phyloP scores from a whole-genome alignment of 2,329 filamentous ascomycete species.

The Tympanopsis confertula region DNA sequence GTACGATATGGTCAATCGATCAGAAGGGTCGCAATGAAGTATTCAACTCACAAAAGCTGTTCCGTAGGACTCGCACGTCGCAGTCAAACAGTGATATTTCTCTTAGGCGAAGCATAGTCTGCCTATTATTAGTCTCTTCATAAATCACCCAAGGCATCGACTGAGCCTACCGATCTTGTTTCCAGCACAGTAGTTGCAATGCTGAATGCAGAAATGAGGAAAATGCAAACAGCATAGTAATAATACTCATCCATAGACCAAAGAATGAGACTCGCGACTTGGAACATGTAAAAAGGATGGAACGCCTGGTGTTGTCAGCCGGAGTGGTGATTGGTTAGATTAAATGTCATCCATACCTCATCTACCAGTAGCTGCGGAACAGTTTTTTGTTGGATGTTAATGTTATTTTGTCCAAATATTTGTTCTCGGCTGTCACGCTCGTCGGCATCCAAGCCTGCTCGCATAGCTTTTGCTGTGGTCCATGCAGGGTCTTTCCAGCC shows the following conservation, averaged over 20 bases:
- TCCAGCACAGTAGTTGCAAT: constrained; percentile 83
- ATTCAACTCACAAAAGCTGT: constrained; percentile 68
- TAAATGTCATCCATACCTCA: constrained; percentile 42
- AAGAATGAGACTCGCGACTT: constrained; percentile 82
- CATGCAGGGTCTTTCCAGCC: constrained; percentile 92
- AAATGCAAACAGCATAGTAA: constrained; percentile 92
- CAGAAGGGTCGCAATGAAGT: no score
- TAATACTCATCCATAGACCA: constrained; percentile 97
- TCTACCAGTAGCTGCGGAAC: constrained; percentile 74
- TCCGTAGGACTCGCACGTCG: constrained; percentile 82
- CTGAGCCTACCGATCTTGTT: constrained; percentile 56
- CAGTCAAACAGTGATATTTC: constrained; percentile 94
- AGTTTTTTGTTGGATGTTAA: constrained; percentile 87
- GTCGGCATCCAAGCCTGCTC: constrained; percentile 74
- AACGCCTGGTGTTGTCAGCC: constrained; percentile 49
- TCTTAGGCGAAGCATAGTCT: constrained; percentile 80
- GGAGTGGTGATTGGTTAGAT: constrained; percentile 3
- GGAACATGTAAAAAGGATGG: constrained; percentile 97
- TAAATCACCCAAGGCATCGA: neutral
- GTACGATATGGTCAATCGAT: constrained; percentile 2
- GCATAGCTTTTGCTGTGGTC: constrained; percentile 65
- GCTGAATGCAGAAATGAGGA: constrained; percentile 85
- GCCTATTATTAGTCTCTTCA: constrained; percentile 1
- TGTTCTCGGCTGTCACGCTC: constrained; percentile 73
- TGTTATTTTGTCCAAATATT: constrained; percentile 81